phyloP scores from a whole-genome alignment of 805 yeast species.

The Metschnikowia orientalis region DNA sequence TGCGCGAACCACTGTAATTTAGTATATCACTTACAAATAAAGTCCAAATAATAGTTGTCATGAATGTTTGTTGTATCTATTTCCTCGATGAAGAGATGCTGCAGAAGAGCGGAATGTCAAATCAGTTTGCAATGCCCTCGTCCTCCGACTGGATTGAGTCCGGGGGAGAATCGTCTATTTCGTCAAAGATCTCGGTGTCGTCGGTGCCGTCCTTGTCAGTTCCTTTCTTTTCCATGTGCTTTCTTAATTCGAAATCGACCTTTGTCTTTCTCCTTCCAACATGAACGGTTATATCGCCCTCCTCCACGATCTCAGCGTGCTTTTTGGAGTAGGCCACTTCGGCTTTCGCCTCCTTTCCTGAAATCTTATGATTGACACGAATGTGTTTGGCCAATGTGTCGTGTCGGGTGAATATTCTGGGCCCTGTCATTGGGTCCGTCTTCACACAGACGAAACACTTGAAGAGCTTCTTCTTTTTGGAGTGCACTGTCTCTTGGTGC shows the following conservation, averaged over 20 bases:
- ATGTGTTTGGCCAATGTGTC: slow-evolving; percentile 94
- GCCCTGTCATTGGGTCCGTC: slow-evolving; percentile 49
- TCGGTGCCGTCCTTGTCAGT: slow-evolving; percentile 15
- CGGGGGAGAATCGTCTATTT: slow-evolving; percentile 15
- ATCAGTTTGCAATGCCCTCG: no score
- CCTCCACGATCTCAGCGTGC: slow-evolving; percentile 46
- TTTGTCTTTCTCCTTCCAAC: slow-evolving; percentile 44
- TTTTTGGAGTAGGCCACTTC: slow-evolving; percentile 44
- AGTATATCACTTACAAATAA: no score
- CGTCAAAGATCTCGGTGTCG: slow-evolving; percentile 14
- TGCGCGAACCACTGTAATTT: slow-evolving; percentile 6
- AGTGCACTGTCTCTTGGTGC: slow-evolving; percentile 95
- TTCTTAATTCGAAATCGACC: slow-evolving; percentile 42
- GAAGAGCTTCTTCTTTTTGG: slow-evolving; percentile 77
- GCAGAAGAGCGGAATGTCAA: no score
- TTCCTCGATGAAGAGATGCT: no score
- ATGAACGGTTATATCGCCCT: slow-evolving; percentile 44
- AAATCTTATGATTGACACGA: slow-evolving; percentile 42
- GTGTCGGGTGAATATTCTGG: slow-evolving; percentile 85
- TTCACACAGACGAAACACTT: slow-evolving; percentile 84
- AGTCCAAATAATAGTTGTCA: no score
- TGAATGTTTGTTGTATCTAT: no score
- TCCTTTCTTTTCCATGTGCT: slow-evolving; percentile 40
- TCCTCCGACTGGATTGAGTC: slow-evolving; percentile 13
- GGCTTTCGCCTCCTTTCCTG: slow-evolving; percentile 45